phyloP scores from a whole-genome alignment of 306 rosid species.

The Begonia peltatifolia region DNA sequence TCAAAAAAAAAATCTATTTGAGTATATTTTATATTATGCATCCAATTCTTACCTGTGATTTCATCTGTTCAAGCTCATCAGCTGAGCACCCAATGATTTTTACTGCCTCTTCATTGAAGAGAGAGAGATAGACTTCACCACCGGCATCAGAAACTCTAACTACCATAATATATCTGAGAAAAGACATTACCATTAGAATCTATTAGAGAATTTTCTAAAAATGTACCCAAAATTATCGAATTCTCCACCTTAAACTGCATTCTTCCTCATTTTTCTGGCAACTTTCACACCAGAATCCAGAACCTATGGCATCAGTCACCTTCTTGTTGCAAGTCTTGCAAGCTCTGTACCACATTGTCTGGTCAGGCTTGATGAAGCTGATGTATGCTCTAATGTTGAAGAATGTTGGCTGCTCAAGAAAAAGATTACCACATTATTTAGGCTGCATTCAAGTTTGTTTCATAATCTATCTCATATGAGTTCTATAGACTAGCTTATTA shows the following conservation, averaged over 20 bases:
- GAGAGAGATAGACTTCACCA: conserved; percentile 45
- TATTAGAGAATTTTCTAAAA: neutral
- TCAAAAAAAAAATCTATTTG: too few species aligned
- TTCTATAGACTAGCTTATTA: too few species aligned
- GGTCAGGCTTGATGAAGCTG: conserved; percentile 64
- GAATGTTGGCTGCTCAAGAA: conserved; percentile 41
- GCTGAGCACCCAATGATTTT: conserved; percentile 73
- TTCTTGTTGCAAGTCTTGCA: conserved; percentile 84
- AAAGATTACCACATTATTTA: neutral
- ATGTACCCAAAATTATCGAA: neutral
- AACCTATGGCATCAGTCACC: conserved; percentile 55
- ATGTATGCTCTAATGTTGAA: conserved; percentile 59
- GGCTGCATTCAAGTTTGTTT: too few species aligned
- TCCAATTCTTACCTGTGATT: conserved; percentile 35
- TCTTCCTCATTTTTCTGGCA: conserved; percentile 75
- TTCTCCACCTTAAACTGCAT: conserved; percentile 47
- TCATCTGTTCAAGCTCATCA: conserved; percentile 50
- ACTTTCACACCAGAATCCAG: conserved; percentile 81
- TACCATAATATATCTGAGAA: conserved; percentile 46
- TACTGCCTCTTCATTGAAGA: conserved; percentile 70
- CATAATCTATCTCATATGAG: too few species aligned
- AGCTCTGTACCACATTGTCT: conserved; percentile 86
- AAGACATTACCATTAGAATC: neutral
- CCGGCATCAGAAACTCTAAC: conserved; percentile 45
- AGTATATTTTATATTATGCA: too few species aligned